A percentile compares a stretch with the other conserved stretches of the same genome.
phyloP scores from a whole-genome alignment of 2,329 filamentous ascomycete genomes.

The Ophiocordyceps sinensis region DNA sequence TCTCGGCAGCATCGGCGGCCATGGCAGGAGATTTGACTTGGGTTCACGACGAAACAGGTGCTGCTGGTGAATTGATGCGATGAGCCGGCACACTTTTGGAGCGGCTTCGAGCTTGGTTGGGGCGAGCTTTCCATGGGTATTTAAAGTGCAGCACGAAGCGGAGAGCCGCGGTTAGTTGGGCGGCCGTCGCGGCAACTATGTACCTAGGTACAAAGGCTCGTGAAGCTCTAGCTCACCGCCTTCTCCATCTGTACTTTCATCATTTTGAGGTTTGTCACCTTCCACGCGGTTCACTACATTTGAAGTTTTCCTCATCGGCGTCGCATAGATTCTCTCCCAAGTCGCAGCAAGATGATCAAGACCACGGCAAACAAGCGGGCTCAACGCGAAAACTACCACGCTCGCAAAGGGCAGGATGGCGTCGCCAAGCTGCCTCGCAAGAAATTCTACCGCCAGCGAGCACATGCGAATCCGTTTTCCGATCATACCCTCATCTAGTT shows the following conservation, averaged over 20 bases:
- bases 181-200: neutral
- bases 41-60: too few relatives aligned
- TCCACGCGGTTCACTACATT: neutral
- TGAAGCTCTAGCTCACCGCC: constrained; percentile 4
- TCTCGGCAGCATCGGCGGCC: constrained; percentile 8
- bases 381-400: constrained; percentile 53
- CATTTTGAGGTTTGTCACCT: too few relatives aligned
- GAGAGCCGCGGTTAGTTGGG: neutral
- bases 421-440: constrained; percentile 66
- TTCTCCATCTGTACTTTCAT: constrained; percentile 4
- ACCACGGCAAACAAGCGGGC: constrained; percentile 38
- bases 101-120: too few relatives aligned
- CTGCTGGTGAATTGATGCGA: too few relatives aligned
- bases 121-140: too few relatives aligned
- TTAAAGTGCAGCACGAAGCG: too few relatives aligned
- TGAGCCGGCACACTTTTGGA: too few relatives aligned
- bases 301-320: neutral
- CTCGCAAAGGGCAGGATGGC: constrained; percentile 34
- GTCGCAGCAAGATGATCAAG: constrained; percentile 6
- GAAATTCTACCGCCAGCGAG: constrained; percentile 90
- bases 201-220: neutral
- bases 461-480: constrained; percentile 95
- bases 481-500: constrained; percentile 87
- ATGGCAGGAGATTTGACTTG: constrained; percentile 7
- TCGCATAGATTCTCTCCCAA: too few relatives aligned